A percentile compares a stretch with the other conserved stretches of the same genome.
Conservation (phyloP, 2,329 filamentous ascomycete species). For the Cylindrodendrum hubeiense region DNA sequence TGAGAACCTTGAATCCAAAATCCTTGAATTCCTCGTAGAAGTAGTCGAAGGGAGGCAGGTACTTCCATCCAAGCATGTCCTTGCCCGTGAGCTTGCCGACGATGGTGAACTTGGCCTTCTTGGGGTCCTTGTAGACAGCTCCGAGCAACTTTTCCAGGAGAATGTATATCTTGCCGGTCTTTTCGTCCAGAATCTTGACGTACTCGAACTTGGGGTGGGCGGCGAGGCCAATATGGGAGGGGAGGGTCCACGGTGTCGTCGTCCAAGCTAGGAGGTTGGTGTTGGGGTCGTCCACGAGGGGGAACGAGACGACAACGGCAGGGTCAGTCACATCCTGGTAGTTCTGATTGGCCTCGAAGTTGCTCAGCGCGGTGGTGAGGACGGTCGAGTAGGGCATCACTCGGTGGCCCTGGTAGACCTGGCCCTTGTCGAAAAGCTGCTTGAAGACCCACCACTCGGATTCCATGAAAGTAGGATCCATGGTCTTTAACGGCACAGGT, state of each 20-base stretch:
- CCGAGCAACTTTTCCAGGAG: constrained; percentile 84
- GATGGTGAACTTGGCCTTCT: constrained; percentile 93
- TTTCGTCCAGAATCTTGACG: constrained; percentile 86
- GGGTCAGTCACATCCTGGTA: constrained; percentile 95
- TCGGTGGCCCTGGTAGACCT: constrained; percentile 89
- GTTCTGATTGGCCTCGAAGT: constrained; percentile 94
- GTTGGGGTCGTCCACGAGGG: constrained; percentile 80
- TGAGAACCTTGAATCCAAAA: constrained; percentile 83
- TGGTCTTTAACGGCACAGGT: constrained; percentile 70
- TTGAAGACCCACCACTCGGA: constrained; percentile 98
- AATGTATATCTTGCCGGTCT: constrained; percentile 85
- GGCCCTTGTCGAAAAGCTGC: constrained; percentile 88
- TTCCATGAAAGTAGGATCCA: constrained; percentile 97
- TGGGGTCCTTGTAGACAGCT: constrained; percentile 92
- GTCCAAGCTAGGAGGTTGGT: constrained; percentile 89
- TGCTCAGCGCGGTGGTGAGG: constrained; percentile 88
- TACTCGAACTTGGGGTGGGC: constrained; percentile 89
- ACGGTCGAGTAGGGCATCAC: constrained; percentile 97
- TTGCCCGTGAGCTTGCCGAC: constrained; percentile 84
- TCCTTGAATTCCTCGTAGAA: constrained; percentile 92
- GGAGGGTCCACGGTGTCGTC: constrained; percentile 87
- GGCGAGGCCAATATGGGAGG: constrained; percentile 82
- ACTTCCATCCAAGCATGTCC: constrained; percentile 89
- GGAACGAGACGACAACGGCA: constrained; percentile 89
- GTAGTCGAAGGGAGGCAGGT: constrained; percentile 90